Percentiles rank a stretch among this genome's conserved stretches.
Conservation (phyloP, 305 asterid genomes). For the Fraxinus sp. region DNA sequence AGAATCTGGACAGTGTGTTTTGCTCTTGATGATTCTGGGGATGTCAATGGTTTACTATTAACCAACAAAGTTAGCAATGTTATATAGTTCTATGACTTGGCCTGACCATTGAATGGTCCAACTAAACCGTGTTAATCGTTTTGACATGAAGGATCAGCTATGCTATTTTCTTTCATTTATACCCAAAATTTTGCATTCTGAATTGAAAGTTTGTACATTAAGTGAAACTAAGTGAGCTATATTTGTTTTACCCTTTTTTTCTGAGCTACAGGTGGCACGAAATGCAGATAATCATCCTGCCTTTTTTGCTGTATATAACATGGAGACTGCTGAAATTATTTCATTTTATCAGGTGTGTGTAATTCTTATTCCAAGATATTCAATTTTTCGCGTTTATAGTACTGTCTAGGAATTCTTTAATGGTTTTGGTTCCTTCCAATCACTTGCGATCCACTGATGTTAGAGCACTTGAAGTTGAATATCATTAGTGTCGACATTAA, state of each 20-base stretch:
- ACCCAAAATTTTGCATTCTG: slow-evolving; percentile 2
- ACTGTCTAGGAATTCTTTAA: not conserved
- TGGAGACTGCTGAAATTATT: slow-evolving; percentile 88
- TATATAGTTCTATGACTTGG: not conserved
- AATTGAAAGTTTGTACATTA: not conserved
- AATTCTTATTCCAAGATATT: not conserved
- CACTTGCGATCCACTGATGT: not conserved
- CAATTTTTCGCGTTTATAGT: not conserved
- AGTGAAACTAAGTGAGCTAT: not conserved
- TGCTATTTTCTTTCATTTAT: slow-evolving; percentile 2
- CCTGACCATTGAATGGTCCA: not conserved
- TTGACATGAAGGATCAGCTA: not conserved
- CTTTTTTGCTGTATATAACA: slow-evolving; percentile 92
- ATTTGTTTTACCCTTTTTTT: slow-evolving; percentile 26
- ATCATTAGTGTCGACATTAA: not conserved
- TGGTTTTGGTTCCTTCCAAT: not conserved
- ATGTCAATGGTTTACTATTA: not conserved
- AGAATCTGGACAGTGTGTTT: not conserved
- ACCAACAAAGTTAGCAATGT: not conserved
- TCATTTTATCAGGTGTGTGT: slow-evolving; percentile 79
- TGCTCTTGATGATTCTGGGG: not conserved
- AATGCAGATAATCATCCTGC: slow-evolving; percentile 87
- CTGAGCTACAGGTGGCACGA: slow-evolving; percentile 63
- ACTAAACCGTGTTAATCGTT: not conserved
- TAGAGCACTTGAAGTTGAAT: not conserved